Base-by-base conservation (phyloP, 306 rosid genomes). In the Prunus dulcis region DNA sequence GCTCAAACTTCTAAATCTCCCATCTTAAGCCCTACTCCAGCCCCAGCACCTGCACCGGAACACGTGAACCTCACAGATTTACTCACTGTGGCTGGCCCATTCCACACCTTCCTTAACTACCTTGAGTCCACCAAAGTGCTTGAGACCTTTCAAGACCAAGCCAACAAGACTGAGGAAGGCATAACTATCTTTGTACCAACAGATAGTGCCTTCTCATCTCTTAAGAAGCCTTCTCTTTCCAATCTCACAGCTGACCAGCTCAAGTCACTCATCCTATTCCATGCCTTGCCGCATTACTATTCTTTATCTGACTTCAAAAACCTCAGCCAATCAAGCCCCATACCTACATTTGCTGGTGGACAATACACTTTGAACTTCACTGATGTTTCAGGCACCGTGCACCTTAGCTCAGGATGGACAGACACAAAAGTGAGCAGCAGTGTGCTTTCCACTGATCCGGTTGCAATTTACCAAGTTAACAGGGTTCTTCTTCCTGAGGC, bases 161-260 rank as follows among this genome's bases (percentile, higher is more conserved):
- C 99, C 83, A 95, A 95, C 83, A 80, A 91, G 83, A 90, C 99
- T 27, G 90, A 90, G 76, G 97, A 89, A 84, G 97, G 99, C 58
- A 84, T 95, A 11, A 95, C 97, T 27, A 79, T 92, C 85, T 95
- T 92, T 87, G 99, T 95, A 4, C 97, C 97, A 0, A 88, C 83
- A 80, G 96, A 95, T 27, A 57, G 55, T 61, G 84, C 97, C 60
- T 95, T 95, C 85, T 51, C 88, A 12, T 57, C 92, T 17, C 79
- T 81, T 23, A 90, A 88, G 71, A 89, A 83, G 22, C 85, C 95
- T 53, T 85, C 97, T 47, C 81, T 92, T 11, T 74, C 93, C 65
- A 89, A 89, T 71, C 90, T 95, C 85, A 95, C 91, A 10, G 45
- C 56, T 20, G 92, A 86, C 8, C 83, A 92, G 86, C 81, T 92